These are phyloP conservation scores for Candida taoyuanica DNA, from an alignment of 805 yeast species.

Conservation along the genomic window DNA sequence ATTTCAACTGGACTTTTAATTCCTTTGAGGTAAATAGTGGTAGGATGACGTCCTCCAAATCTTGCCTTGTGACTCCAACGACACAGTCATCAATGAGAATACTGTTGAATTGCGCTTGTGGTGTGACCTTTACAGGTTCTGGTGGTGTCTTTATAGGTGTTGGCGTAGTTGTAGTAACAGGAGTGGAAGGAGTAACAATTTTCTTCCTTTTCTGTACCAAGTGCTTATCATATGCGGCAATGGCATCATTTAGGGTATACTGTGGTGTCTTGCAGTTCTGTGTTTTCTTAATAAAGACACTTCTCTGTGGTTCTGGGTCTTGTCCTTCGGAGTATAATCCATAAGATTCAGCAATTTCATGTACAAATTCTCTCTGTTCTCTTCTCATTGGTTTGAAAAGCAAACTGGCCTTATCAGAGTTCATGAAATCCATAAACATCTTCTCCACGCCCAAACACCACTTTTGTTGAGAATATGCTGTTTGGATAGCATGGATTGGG, in stretches of 20 bases:
- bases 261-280: conserved; percentile 35
- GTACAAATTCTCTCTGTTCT: conserved; percentile 67
- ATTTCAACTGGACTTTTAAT: conserved; percentile 31
- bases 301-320: conserved; percentile 75
- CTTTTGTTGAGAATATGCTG: conserved; percentile 38
- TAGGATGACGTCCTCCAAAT: conserved; percentile 26
- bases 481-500: conserved; percentile 20
- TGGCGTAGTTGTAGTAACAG: neutral
- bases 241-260: conserved; percentile 42
- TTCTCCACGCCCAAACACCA: conserved; percentile 71
- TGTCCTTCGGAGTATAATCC: conserved; percentile 65
- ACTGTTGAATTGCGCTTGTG: conserved; percentile 39
- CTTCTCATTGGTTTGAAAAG: conserved; percentile 72
- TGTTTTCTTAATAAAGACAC: conserved; percentile 53
- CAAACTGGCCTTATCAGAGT: conserved; percentile 36
- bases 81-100: conserved; percentile 49
- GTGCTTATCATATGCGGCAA: conserved; percentile 32
- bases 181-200: neutral
- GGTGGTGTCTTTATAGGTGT: neutral
- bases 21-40: conserved; percentile 18
- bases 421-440: conserved; percentile 45
- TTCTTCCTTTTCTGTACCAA: conserved; percentile 27
- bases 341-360: conserved; percentile 57
- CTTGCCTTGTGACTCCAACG: conserved; percentile 42
- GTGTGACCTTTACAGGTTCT: neutral